phyloP scores from a whole-genome alignment of 2,329 filamentous ascomycete species.

The Ploettnerulaceae sp. region DNA sequence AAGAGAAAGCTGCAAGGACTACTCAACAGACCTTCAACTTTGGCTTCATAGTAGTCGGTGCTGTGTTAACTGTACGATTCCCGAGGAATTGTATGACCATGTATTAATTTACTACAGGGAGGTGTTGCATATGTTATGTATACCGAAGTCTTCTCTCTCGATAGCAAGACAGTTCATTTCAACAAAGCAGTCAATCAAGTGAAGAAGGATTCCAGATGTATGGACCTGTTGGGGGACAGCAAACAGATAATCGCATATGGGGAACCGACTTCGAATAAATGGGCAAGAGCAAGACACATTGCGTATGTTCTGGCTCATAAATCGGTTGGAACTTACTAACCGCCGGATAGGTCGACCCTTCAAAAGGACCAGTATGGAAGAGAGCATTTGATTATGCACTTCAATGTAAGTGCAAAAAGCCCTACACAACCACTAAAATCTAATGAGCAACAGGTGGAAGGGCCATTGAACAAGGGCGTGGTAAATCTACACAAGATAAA shows the following conservation, averaged over 20 bases:
- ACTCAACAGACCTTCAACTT: slow-evolving; percentile 92
- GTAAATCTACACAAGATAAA: slow-evolving; percentile 77
- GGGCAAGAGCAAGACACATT: slow-evolving; percentile 63
- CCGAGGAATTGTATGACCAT: not conserved
- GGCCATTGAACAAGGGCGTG: slow-evolving; percentile 66
- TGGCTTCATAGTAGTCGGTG: slow-evolving; percentile 67
- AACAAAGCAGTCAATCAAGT: slow-evolving; percentile 80
- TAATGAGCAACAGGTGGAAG: slow-evolving; percentile 58
- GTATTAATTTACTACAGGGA: slow-evolving; percentile 44
- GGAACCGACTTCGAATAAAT: slow-evolving; percentile 75
- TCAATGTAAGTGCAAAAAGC: slow-evolving; percentile 56
- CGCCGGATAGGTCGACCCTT: slow-evolving; percentile 51
- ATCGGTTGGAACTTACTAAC: slow-evolving; percentile 30
- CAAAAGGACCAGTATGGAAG: slow-evolving; percentile 69
- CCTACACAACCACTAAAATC: slow-evolving; percentile 5
- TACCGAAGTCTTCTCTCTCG: slow-evolving; percentile 75
- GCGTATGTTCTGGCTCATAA: slow-evolving; percentile 40
- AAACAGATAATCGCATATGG: slow-evolving; percentile 77
- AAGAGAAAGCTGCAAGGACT: slow-evolving; percentile 77
- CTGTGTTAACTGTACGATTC: slow-evolving; percentile 64
- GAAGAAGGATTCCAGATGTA: slow-evolving; percentile 65
- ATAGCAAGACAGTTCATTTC: slow-evolving; percentile 83
- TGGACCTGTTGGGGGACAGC: slow-evolving; percentile 67
- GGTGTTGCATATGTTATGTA: slow-evolving; percentile 76
- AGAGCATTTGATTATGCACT: slow-evolving; percentile 80